These are phyloP conservation scores for Cubamyces sp. DNA, from an alignment of 768 basidiomycete genomes.

Conservation along the genomic window DNA sequence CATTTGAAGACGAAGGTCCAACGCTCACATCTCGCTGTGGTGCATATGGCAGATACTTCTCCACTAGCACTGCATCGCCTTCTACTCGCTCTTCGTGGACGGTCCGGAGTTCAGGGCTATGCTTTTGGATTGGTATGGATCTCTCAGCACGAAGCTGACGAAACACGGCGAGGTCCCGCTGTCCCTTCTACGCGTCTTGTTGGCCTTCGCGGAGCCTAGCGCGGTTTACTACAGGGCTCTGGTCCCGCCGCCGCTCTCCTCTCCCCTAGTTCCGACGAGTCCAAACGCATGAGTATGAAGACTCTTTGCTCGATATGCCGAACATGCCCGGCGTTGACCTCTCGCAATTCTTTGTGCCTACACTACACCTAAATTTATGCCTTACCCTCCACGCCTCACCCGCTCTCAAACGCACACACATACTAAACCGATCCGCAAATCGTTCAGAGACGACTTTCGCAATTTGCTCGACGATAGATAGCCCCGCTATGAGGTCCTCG, in stretches of 20 bases:
- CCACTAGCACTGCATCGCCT: conserved; percentile 5
- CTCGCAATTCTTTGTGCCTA: too few species aligned
- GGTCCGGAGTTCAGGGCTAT: conserved; percentile 1
- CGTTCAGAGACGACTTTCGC: neutral
- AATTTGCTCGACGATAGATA: neutral
- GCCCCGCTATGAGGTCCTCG: neutral
- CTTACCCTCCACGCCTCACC: neutral
- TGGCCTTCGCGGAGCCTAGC: neutral
- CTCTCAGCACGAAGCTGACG: neutral
- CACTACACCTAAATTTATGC: neutral
- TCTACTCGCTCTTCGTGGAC: conserved; percentile 8
- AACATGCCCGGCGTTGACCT: neutral
- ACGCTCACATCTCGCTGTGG: too few species aligned
- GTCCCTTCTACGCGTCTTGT: neutral
- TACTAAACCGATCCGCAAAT: neutral
- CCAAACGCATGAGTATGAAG: neutral
- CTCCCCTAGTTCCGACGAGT: neutral
- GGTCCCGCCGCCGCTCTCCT: conserved; percentile 1
- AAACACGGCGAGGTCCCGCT: neutral
- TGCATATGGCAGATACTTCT: too few species aligned
- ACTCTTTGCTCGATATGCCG: neutral
- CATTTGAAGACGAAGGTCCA: too few species aligned
- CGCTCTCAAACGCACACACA: neutral
- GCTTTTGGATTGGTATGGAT: conserved; percentile 1
- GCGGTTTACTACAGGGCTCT: neutral